phyloP scores from a whole-genome alignment of 495 filamentous ascomycete species.

The Hypoxylon crocopeplum region DNA sequence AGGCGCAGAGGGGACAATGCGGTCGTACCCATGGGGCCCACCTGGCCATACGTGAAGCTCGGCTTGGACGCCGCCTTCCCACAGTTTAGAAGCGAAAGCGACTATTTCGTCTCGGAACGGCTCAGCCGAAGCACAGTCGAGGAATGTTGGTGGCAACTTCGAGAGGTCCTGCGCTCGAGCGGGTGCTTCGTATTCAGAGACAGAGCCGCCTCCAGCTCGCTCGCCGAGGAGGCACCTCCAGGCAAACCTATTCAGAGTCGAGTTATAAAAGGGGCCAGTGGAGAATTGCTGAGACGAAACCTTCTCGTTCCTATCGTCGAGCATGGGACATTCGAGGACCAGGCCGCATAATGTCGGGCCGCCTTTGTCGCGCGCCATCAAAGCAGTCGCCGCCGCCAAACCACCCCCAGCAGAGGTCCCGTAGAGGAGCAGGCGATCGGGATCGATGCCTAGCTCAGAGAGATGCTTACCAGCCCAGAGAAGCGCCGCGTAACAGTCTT shows the following conservation, averaged over 20 bases:
- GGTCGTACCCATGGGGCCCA: constrained; percentile 43
- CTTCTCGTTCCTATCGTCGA: constrained; percentile 45
- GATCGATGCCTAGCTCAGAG: constrained; percentile 40
- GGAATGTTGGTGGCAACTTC: constrained; percentile 41
- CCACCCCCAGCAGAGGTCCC: constrained; percentile 48
- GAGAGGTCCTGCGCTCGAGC: constrained; percentile 41
- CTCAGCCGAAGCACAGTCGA: constrained; percentile 45
- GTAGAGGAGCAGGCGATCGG: constrained; percentile 42
- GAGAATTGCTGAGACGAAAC: constrained; percentile 39
- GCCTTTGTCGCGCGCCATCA: constrained; percentile 42
- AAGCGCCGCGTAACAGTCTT: constrained; percentile 41
- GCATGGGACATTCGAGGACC: constrained; percentile 45
- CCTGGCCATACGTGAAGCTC: constrained; percentile 49
- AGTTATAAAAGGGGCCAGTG: constrained; percentile 43
- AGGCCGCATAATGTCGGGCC: constrained; percentile 42
- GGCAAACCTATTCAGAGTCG: constrained; percentile 42
- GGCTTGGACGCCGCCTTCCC: constrained; percentile 42
- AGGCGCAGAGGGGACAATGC: constrained; percentile 39
- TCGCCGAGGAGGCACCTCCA: constrained; percentile 44
- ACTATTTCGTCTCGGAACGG: constrained; percentile 48
- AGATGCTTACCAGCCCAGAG: constrained; percentile 38
- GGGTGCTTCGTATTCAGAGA: constrained; percentile 44
- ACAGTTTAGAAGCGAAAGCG: constrained; percentile 44
- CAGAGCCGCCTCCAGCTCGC: constrained; percentile 36
- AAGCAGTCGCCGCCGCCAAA: constrained; percentile 42